phyloP scores from a whole-genome alignment of 2,329 filamentous ascomycete species.

The Triangularia verruculosa region DNA sequence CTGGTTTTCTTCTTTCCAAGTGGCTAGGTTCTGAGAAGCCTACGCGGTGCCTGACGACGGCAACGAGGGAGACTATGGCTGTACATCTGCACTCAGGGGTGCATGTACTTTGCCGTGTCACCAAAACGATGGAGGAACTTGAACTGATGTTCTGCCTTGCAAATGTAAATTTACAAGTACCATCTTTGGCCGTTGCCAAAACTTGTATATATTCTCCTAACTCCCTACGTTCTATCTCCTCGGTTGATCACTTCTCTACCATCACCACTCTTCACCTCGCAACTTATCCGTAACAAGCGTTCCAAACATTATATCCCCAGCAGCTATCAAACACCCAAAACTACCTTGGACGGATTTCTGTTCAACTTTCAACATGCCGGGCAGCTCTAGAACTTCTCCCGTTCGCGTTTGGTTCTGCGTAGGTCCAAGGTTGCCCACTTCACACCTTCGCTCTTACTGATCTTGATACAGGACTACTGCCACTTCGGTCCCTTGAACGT shows the following conservation, averaged over 20 bases:
- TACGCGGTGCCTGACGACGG: conserved; percentile 13
- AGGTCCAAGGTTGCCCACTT: neutral
- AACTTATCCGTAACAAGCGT: neutral
- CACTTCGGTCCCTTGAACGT: conserved; percentile 7
- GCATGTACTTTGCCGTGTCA: conserved; percentile 1
- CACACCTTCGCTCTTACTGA: neutral
- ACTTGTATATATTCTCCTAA: neutral
- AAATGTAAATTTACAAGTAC: neutral
- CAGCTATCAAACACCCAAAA: neutral
- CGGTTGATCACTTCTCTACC: neutral
- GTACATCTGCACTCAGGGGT: neutral
- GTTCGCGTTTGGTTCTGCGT: conserved; percentile 18
- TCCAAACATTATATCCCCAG: neutral
- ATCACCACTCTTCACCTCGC: neutral
- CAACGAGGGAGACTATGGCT: neutral
- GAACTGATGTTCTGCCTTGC: neutral
- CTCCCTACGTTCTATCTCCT: neutral
- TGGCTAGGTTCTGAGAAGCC: conserved; percentile 16
- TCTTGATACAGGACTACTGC: conserved; percentile 10
- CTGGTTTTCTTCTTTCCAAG: conserved; percentile 1
- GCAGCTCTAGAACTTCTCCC: neutral
- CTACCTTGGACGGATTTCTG: neutral
- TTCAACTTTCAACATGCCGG: neutral
- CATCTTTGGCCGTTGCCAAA: neutral
- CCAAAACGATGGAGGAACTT: conserved; percentile 4